A percentile compares a stretch with the other conserved stretches of the same genome.
Conservation (phyloP, 2,329 filamentous ascomycete genomes). For the Penicillium frequentans region DNA sequence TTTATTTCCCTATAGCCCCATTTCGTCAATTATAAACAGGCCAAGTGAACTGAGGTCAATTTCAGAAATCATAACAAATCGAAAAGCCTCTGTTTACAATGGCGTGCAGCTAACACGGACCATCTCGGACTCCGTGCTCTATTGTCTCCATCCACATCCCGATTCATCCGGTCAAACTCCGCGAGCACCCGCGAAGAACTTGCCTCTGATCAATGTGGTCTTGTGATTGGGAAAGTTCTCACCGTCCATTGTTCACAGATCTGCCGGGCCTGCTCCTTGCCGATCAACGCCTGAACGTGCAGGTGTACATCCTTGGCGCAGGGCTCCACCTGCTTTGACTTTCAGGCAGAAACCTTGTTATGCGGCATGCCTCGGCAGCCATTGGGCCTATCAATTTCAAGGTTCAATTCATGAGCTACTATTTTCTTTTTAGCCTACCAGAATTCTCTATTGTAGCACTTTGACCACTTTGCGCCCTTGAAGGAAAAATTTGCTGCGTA, state of each 20-base stretch:
- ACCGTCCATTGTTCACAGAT: not conserved
- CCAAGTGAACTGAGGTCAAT: not conserved
- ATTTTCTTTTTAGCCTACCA: too few species aligned
- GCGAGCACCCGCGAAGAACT: not conserved
- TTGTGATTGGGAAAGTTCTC: not conserved
- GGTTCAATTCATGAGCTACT: not conserved
- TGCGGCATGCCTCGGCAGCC: not conserved
- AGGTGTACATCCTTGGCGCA: not conserved
- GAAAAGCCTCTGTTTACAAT: conserved; percentile 1
- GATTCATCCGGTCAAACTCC: not conserved
- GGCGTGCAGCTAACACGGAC: conserved; percentile 1
- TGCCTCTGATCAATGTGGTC: not conserved
- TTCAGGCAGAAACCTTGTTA: not conserved
- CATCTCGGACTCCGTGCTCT: not conserved
- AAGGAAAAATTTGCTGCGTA: not conserved
- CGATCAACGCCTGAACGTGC: not conserved
- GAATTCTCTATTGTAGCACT: too few species aligned
- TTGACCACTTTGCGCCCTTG: too few species aligned
- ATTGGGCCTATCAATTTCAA: not conserved
- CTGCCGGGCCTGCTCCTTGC: not conserved
- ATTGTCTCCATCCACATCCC: not conserved
- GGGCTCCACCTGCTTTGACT: not conserved
- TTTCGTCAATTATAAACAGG: not conserved
- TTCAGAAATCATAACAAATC: not conserved
- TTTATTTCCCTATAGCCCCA: not conserved